A percentile compares a stretch with the other conserved stretches of the same genome.
Evolutionary conservation across 257 asterid genomes (phyloP).

Genomic region (Datura wrightii): DNA sequence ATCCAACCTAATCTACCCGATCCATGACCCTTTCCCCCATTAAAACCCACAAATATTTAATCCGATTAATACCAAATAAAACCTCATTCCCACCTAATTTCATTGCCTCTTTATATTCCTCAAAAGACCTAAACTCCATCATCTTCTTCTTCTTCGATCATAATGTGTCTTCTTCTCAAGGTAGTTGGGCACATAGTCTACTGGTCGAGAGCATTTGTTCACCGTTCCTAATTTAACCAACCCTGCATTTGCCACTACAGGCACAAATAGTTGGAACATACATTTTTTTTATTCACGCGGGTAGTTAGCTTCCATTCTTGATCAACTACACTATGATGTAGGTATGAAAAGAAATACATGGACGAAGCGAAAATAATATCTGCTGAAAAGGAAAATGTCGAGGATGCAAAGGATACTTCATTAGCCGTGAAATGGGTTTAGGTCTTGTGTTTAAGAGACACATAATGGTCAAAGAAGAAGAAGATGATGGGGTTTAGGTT

Average conservation of each 20-base stretch:
- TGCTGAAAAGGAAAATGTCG: conserved; percentile 53
- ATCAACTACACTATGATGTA: conserved; percentile 38
- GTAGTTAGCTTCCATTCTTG: conserved; percentile 34
- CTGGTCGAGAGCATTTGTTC: neutral
- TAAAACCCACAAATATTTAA: too few species aligned
- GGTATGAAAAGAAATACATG: conserved; percentile 76
- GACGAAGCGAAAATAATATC: conserved; percentile 62
- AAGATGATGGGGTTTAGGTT: too few species aligned
- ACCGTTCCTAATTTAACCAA: neutral
- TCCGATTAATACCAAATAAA: too few species aligned
- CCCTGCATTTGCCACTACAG: neutral
- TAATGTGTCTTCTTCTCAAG: too few species aligned
- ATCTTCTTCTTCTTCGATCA: too few species aligned
- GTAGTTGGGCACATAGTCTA: neutral
- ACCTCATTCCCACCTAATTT: too few species aligned
- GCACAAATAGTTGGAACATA: conserved; percentile 8
- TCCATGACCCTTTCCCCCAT: too few species aligned
- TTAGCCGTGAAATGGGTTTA: conserved; percentile 55
- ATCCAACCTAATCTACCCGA: too few species aligned
- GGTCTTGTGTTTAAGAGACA: too few species aligned
- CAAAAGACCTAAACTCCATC: too few species aligned
- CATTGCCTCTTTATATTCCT: too few species aligned
- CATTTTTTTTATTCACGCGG: conserved; percentile 6
- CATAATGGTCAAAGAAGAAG: too few species aligned
- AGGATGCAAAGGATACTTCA: conserved; percentile 55